Evolutionary conservation across 78 protist species (phyloP).

Genomic region (Emiliania huxleyi): DNA sequence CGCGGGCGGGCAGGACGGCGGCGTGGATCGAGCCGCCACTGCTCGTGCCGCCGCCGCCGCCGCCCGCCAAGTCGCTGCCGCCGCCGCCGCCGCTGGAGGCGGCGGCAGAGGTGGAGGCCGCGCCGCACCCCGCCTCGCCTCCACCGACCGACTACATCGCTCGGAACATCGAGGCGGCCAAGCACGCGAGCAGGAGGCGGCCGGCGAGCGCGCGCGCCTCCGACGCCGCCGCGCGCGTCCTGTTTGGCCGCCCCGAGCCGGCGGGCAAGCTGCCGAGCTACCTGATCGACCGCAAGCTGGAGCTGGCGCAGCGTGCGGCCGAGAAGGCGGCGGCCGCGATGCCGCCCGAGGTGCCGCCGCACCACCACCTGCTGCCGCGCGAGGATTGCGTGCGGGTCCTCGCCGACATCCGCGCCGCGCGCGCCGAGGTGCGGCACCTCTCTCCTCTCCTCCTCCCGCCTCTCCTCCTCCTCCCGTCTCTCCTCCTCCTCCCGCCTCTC

Average conservation of each 20-base stretch:
- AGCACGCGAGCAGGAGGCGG: neutral
- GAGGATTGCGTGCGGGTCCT: neutral
- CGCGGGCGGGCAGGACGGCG: neutral
- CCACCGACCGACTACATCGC: neutral
- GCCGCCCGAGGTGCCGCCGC: neutral
- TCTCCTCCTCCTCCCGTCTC: no score
- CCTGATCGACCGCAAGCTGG: neutral
- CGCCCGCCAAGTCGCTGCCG: no score
- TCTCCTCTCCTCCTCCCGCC: no score
- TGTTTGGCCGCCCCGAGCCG: neutral
- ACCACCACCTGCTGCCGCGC: neutral
- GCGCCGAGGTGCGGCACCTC: neutral
- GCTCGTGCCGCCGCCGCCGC: neutral
- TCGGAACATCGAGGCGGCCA: neutral
- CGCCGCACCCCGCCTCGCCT: neutral
- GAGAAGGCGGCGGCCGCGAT: neutral
- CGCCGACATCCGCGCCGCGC: neutral
- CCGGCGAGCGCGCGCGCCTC: neutral
- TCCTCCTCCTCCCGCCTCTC: no score
- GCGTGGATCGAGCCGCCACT: neutral
- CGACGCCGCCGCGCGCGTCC: neutral
- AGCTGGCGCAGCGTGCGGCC: neutral
- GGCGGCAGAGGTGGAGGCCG: neutral
- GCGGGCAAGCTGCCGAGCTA: neutral
- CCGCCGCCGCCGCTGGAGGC: neutral